Base-by-base conservation (phyloP, 2,329 filamentous ascomycete species). In the Fusarium sp. region DNA sequence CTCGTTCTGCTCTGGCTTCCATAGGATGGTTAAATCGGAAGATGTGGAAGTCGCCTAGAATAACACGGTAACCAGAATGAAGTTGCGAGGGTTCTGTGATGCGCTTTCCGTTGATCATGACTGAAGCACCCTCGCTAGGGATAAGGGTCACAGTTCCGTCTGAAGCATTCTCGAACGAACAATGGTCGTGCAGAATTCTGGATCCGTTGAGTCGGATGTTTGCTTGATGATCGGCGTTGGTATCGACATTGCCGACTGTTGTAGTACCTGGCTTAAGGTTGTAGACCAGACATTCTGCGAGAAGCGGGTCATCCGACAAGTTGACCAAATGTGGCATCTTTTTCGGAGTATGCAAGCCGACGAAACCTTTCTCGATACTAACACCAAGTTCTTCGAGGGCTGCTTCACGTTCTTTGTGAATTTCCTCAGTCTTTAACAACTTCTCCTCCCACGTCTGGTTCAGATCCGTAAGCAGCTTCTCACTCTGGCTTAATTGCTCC, bases 361-460 rank as follows among this genome's bases (percentile, higher is more conserved):
- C 91, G 76, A 98, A 98, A 8, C 96, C 96, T 80, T 99, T 99
- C 78, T 99, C 96, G 71, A 99, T 99, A 80, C 95, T 98, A 81
- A 99, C 98, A 70, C 96, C 96, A 43, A 99, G 87, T 79, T 99
- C 96, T 82, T 99, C 96, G 45, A 99, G 84, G 11, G 96, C 96
- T 48, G 94, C 90, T 80, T 99, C 96, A 72, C 96, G 90, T 81
- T 99, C 96, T 78, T 97, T 98, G 84, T 99, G 96, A 57, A 99
- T 98, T 73, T 95, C 90, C 79, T 99, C 96, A 0, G 96, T 99
- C 82, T 97, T 98, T 69, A 90, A 87, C 66, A 99, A 83, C 80
- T 98, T 98, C 82, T 99, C 89, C 82, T 99, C 96, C 96, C 96
- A 99, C 0, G 96, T 99, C 81, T 99, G 95, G 76, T 99, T 99